Evolutionary conservation across 148 eudicot genomes (phyloP), one percentile per base, ranked within the genome.

Genomic region (Silene uniflora): DNA sequence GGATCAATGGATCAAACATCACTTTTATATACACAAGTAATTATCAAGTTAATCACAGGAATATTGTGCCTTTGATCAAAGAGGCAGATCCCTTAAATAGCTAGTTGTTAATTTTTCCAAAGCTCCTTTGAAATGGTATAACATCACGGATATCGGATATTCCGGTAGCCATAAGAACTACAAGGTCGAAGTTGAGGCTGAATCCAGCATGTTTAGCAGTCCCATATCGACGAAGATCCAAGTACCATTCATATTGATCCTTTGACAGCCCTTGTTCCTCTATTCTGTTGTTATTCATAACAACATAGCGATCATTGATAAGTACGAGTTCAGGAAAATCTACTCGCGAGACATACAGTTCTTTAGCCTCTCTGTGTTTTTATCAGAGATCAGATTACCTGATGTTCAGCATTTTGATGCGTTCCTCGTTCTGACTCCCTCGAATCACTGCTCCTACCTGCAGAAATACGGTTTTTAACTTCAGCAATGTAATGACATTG

Each of bases 401-500:
- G 74, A 80, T 60, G 24, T 72, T 85, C 69, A 94, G 81, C 75
- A 79, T 60, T 68, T 80, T 75, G 29, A 92, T 46, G 56, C 97
- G 92, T 67, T 94, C 98, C 77, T 94, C 98, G 8, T 84, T 94
- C 83, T 94, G 96, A 80, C 96, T 89, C 76, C 92, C 97, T 83
- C 89, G 75, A 47, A 92, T 88, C 69, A 92, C 69, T 7, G 87
- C 84, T 67, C 98, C 98, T 44, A 84, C 91, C 84, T 66, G 97
- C 98, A 27, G 29, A 27, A 27, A 27, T 42, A 84, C 90, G 29
- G 29, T 27, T 27, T 9, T 67, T 19, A 12, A n/a, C 24, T 54
- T 52, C 62, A 10, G 24, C 21, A 75, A 23, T 17, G 69, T 10
- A 23, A 39, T 19, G 22, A 83, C 78, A 63, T 27, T 27, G 29